These are phyloP conservation scores for Symmetrospora coprosmae DNA, from an alignment of 768 basidiomycete species.

Conservation along the genomic window DNA sequence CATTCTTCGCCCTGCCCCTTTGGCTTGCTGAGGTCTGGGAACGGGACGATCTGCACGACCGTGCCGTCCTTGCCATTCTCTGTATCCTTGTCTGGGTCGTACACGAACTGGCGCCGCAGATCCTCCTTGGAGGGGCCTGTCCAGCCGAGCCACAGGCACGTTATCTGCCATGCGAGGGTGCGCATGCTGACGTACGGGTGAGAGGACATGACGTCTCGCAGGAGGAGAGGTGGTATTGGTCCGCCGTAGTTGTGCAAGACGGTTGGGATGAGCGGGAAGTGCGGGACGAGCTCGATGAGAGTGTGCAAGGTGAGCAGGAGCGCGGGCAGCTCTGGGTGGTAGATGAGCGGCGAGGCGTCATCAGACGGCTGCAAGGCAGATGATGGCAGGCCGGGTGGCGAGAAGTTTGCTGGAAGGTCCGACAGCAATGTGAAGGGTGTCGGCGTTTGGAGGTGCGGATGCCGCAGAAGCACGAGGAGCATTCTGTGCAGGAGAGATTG, in stretches of 20 bases:
- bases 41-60: constrained; percentile 45
- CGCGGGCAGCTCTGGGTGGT: constrained; percentile 3
- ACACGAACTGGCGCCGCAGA: constrained; percentile 36
- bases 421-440: constrained; percentile 38
- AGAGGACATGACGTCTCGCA: constrained; percentile 23
- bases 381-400: constrained; percentile 28
- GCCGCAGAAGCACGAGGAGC: constrained; percentile 14
- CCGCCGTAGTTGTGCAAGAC: not conserved
- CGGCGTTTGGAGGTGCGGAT: constrained; percentile 13
- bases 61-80: not conserved
- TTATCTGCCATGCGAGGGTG: constrained; percentile 30
- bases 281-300: constrained; percentile 19
- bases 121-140: constrained; percentile 26
- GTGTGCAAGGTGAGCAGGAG: constrained; percentile 25
- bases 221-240: constrained; percentile 4
- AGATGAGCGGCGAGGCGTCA: constrained; percentile 32
- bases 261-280: constrained; percentile 6
- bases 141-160: constrained; percentile 28
- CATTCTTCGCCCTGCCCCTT: constrained; percentile 44
- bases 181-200: constrained; percentile 30
- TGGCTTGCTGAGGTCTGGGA: constrained; percentile 56
- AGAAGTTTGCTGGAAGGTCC: constrained; percentile 38
- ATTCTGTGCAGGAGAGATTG: constrained; percentile 34
- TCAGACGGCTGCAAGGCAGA: constrained; percentile 42
- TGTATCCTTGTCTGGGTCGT: constrained; percentile 25